Evolutionary conservation across 495 filamentous ascomycete genomes (phyloP).

Genomic region (Pyronema omphalodes): DNA sequence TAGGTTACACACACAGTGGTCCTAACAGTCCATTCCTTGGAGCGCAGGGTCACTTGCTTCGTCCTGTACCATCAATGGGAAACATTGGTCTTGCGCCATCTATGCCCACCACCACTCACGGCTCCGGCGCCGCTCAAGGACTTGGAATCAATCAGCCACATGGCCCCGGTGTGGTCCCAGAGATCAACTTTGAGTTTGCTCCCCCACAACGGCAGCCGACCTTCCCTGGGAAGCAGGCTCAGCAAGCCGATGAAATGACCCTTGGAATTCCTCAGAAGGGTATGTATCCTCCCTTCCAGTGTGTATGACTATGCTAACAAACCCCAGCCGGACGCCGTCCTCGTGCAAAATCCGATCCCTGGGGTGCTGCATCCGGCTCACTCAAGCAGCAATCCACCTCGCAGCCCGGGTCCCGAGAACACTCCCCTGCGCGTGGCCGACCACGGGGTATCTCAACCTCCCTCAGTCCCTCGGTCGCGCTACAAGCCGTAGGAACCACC

Average conservation of each 20-base stretch:
- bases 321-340: conserved; percentile 39
- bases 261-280: conserved; percentile 72
- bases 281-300: conserved; percentile 29
- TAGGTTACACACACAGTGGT: conserved; percentile 29
- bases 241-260: conserved; percentile 48
- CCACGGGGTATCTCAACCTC: conserved; percentile 25
- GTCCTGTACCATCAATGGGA: conserved; percentile 33
- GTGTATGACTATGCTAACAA: neutral
- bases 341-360: conserved; percentile 60
- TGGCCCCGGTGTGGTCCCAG: conserved; percentile 36
- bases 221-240: conserved; percentile 44
- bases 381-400: conserved; percentile 31
- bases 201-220: conserved; percentile 48
- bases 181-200: conserved; percentile 86
- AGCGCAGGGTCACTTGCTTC: conserved; percentile 45
- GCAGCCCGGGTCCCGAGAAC: conserved; percentile 8
- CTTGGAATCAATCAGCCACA: conserved; percentile 22
- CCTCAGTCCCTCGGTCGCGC: conserved; percentile 31
- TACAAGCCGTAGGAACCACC: conserved; percentile 30
- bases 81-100: conserved; percentile 31
- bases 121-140: neutral
- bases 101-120: conserved; percentile 27
- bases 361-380: conserved; percentile 28
- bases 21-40: conserved; percentile 37
- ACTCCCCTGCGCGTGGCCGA: conserved; percentile 24